phyloP scores from a whole-genome alignment of 78 protist species.

The Dictyostelium discoideum region DNA sequence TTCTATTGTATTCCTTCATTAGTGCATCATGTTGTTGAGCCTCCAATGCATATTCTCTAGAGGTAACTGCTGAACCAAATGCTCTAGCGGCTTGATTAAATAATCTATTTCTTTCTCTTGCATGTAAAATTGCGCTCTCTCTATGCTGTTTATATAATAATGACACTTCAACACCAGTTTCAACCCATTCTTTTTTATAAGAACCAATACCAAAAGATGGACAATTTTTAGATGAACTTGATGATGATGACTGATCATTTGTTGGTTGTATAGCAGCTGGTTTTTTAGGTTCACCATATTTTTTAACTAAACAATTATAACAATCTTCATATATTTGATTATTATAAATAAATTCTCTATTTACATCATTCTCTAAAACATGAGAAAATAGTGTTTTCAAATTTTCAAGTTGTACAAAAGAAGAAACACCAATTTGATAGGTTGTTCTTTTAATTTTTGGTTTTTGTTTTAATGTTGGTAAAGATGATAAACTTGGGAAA shows the following conservation, averaged over 20 bases:
- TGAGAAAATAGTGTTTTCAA: neutral
- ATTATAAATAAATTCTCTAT: neutral
- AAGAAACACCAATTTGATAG: neutral
- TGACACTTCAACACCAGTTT: conserved; percentile 20
- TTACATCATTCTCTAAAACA: neutral
- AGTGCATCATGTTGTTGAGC: conserved; percentile 25
- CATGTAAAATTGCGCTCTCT: conserved; percentile 28
- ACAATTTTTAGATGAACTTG: neutral
- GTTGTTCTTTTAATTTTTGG: conserved; percentile 3
- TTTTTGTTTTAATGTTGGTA: neutral
- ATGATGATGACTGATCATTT: neutral
- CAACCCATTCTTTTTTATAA: conserved; percentile 1
- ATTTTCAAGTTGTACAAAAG: neutral
- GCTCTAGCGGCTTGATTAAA: conserved; percentile 20
- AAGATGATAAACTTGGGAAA: conserved; percentile 17
- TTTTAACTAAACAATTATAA: neutral
- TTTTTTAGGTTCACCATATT: conserved; percentile 12
- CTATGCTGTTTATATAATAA: neutral
- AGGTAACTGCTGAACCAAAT: neutral
- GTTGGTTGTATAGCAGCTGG: neutral
- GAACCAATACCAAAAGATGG: neutral
- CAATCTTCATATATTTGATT: neutral
- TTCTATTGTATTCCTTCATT: conserved; percentile 28
- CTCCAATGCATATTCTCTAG: neutral
- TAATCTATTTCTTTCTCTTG: conserved; percentile 38